These are phyloP conservation scores for Pisolithus orientalis DNA, from an alignment of 768 basidiomycete genomes.

Conservation along the genomic window DNA sequence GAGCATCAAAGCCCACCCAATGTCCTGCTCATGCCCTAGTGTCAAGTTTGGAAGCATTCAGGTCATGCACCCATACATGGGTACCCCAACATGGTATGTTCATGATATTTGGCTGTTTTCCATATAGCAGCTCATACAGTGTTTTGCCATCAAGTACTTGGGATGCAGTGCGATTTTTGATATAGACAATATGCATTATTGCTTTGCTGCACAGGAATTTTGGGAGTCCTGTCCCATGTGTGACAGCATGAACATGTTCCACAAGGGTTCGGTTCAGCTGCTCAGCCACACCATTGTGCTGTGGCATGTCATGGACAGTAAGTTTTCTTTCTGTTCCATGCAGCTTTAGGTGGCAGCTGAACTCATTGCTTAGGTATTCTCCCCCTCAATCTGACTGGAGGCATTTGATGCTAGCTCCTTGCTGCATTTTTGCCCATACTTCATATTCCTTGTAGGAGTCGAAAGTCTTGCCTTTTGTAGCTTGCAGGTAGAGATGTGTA, in stretches of 20 bases:
- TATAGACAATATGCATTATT: neutral
- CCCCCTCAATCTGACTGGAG: slow-evolving; percentile 7
- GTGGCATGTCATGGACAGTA: slow-evolving; percentile 14
- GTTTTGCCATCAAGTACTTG: neutral
- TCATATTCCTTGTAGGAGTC: slow-evolving; percentile 3
- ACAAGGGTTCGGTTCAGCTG: slow-evolving; percentile 20
- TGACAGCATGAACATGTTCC: slow-evolving; percentile 16
- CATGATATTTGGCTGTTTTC: neutral
- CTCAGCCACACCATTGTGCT: slow-evolving; percentile 27
- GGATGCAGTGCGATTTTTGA: neutral
- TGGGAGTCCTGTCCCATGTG: slow-evolving; percentile 13
- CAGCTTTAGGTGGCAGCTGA: neutral
- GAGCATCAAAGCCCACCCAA: neutral
- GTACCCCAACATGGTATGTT: neutral
- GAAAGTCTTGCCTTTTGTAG: slow-evolving; percentile 6
- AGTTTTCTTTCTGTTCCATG: slow-evolving; percentile 2
- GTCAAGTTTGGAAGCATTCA: neutral
- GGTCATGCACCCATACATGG: neutral
- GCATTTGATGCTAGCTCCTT: neutral
- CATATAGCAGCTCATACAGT: neutral
- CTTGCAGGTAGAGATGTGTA: neutral
- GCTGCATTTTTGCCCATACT: slow-evolving; percentile 2
- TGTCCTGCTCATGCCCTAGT: neutral
- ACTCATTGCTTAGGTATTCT: slow-evolving; percentile 3
- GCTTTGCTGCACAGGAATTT: slow-evolving; percentile 18